Percentiles rank a stretch among this genome's conserved stretches.
These are phyloP conservation scores for Rhizophlyctis rosea DNA, from an alignment of 192 early-diverging fungal genomes.

Conservation along the genomic window DNA sequence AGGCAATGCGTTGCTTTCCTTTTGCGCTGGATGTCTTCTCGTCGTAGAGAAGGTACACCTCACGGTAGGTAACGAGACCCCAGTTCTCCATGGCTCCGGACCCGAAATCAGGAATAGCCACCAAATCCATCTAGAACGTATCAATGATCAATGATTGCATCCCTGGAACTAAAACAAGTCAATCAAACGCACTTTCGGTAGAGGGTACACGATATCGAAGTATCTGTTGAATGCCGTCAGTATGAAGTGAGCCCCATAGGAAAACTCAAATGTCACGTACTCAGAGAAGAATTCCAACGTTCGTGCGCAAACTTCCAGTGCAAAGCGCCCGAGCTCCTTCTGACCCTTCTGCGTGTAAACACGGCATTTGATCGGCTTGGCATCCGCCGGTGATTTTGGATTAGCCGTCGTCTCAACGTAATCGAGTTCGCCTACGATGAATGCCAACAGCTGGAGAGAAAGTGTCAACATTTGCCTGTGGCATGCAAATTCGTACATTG, in stretches of 20 bases:
- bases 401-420: slow-evolving; percentile 79
- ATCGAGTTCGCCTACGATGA: slow-evolving; percentile 88
- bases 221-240: too few relatives aligned
- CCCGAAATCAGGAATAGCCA: slow-evolving; percentile 92
- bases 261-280: too few relatives aligned
- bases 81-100: slow-evolving; percentile 95
- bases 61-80: slow-evolving; percentile 92
- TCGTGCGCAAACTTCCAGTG: slow-evolving; percentile 69
- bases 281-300: slow-evolving; percentile 84
- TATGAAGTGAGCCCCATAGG: too few relatives aligned
- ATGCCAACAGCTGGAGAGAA: slow-evolving; percentile 68
- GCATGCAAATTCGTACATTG: slow-evolving; percentile 39
- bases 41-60: slow-evolving; percentile 81
- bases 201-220: slow-evolving; percentile 87
- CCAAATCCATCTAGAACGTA: slow-evolving; percentile 63
- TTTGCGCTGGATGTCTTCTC: slow-evolving; percentile 67
- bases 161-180: not conserved
- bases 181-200: slow-evolving; percentile 64
- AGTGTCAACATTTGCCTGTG: not conserved
- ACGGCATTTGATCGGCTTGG: slow-evolving; percentile 73
- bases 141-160: not conserved
- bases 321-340: slow-evolving; percentile 78
- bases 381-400: slow-evolving; percentile 55
- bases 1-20: slow-evolving; percentile 80
- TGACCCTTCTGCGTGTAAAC: slow-evolving; percentile 82